Percentiles rank a stretch among this genome's conserved stretches.
Evolutionary conservation across 2,329 filamentous ascomycete genomes (phyloP).

Genomic region (Cercospora beticola): DNA sequence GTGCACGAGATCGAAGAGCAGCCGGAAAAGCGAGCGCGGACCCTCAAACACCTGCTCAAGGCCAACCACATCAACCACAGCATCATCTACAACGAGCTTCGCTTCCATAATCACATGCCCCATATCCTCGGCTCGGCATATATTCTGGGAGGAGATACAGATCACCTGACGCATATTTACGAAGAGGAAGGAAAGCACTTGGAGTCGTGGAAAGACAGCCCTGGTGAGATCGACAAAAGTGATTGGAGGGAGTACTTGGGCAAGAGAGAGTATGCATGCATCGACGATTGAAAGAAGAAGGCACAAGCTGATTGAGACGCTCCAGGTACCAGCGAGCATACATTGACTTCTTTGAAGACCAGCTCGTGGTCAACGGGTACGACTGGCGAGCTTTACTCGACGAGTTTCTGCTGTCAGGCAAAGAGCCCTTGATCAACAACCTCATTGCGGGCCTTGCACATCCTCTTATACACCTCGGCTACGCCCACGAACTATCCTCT

Average conservation of each 20-base stretch:
- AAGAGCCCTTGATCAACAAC: constrained; percentile 76
- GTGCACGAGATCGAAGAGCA: constrained; percentile 78
- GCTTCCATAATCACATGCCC: constrained; percentile 79
- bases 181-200: constrained; percentile 70
- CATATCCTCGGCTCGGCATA: constrained; percentile 85
- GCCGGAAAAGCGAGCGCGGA: constrained; percentile 74
- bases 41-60: constrained; percentile 85
- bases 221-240: constrained; percentile 74
- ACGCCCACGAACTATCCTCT: constrained; percentile 83
- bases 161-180: constrained; percentile 77
- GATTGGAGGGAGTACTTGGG: constrained; percentile 89
- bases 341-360: constrained; percentile 93
- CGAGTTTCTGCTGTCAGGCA: constrained; percentile 72
- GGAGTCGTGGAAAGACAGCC: constrained; percentile 79
- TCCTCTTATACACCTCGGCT: constrained; percentile 91
- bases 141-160: constrained; percentile 71
- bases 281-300: constrained; percentile 8
- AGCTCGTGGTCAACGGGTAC: constrained; percentile 73
- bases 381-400: constrained; percentile 78
- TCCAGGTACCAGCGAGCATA: constrained; percentile 79
- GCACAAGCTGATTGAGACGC: constrained; percentile 6
- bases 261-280: constrained; percentile 57
- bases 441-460: constrained; percentile 80
- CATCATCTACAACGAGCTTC: constrained; percentile 72
- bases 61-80: constrained; percentile 90